phyloP scores from a whole-genome alignment of 345 rosid genomes.

The Linum lewisii region DNA sequence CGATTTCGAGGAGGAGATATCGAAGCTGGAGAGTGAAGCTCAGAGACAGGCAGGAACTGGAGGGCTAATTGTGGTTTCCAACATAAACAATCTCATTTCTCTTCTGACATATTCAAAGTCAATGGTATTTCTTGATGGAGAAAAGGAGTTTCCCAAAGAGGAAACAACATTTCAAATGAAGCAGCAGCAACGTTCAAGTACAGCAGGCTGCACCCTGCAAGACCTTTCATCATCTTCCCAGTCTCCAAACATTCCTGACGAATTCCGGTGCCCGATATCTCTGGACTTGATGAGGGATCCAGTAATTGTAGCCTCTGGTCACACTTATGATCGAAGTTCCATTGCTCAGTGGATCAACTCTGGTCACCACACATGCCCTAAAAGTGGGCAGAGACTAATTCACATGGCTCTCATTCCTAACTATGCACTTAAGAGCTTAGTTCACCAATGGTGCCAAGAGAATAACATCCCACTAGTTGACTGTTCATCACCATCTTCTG shows the following conservation, averaged over 20 bases:
- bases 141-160: constrained; percentile 18
- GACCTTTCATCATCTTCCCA: constrained; percentile 36
- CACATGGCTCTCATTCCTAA: constrained; percentile 64
- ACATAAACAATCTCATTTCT: constrained; percentile 50
- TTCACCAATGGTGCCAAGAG: constrained; percentile 62
- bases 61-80: constrained; percentile 47
- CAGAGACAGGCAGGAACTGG: constrained; percentile 64
- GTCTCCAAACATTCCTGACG: constrained; percentile 43
- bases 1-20: constrained; percentile 45
- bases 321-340: constrained; percentile 51
- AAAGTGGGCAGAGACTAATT: constrained; percentile 51
- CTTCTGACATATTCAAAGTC: constrained; percentile 39
- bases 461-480: constrained; percentile 40
- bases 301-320: constrained; percentile 56
- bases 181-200: not conserved
- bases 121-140: constrained; percentile 25
- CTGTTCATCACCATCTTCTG: constrained; percentile 25
- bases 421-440: constrained; percentile 48
- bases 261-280: constrained; percentile 55
- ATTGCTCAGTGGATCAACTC: constrained; percentile 62
- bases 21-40: constrained; percentile 44
- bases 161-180: constrained; percentile 1
- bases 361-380: constrained; percentile 63
- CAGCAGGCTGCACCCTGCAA: constrained; percentile 14
- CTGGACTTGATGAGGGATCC: constrained; percentile 65